Percentiles rank a stretch among this genome's conserved stretches.
Conservation (phyloP, 257 asterid species). For the Avicennia marina region DNA sequence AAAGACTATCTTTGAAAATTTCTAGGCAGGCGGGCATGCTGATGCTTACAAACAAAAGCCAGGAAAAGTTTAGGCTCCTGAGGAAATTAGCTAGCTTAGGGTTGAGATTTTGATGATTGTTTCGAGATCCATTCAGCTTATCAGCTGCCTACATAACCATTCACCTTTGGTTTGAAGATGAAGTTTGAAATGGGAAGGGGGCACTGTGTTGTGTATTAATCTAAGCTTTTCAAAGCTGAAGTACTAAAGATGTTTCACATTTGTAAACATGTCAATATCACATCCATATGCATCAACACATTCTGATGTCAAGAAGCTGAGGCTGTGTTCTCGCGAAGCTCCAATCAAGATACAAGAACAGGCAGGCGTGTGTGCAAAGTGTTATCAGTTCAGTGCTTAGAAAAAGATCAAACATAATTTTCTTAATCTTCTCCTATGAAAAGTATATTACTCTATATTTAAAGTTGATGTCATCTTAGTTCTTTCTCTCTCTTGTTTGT, state of each 20-base stretch:
- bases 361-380: not conserved
- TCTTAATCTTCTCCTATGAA: not conserved
- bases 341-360: too few species aligned
- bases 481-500: too few species aligned
- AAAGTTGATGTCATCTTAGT: too few species aligned
- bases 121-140: too few species aligned
- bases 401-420: not conserved
- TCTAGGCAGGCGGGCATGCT: not conserved
- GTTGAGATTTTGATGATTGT: not conserved
- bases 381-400: not conserved
- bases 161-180: too few species aligned
- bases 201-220: too few species aligned
- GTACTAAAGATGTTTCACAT: not conserved
- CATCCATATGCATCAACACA: not conserved
- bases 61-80: not conserved
- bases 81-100: not conserved
- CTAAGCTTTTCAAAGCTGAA: not conserved
- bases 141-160: too few species aligned
- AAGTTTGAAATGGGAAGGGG: too few species aligned
- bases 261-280: not conserved
- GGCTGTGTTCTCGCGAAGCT: too few species aligned
- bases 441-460: not conserved
- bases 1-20: not conserved
- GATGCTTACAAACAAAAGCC: not conserved
- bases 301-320: not conserved